A percentile compares a stretch with the other conserved stretches of the same genome.
Conservation (phyloP, 768 basidiomycete genomes). For the Boletus subparvulus region DNA sequence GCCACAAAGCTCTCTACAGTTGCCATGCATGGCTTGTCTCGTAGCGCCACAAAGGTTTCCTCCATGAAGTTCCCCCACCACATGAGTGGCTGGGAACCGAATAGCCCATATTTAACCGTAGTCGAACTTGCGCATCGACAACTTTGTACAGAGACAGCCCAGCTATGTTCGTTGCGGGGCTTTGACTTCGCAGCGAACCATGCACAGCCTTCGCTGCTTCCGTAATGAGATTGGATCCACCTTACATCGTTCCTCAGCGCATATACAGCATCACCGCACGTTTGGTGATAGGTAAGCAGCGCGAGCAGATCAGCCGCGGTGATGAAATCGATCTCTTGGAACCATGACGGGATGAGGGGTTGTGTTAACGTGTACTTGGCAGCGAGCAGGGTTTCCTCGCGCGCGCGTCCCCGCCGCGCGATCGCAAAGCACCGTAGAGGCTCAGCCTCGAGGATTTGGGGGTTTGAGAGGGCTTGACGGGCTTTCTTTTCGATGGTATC, state of each 20-base stretch:
- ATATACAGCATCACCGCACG: slow-evolving; percentile 13
- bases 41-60: slow-evolving; percentile 3
- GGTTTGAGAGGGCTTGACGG: slow-evolving; percentile 20
- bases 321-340: slow-evolving; percentile 29
- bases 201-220: neutral
- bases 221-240: slow-evolving; percentile 18
- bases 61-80: slow-evolving; percentile 26
- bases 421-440: slow-evolving; percentile 34
- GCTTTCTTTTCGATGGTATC: slow-evolving; percentile 15
- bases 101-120: neutral
- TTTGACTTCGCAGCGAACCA: neutral
- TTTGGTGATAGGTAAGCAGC: slow-evolving; percentile 22
- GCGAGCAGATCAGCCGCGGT: slow-evolving; percentile 26
- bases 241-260: neutral
- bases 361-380: slow-evolving; percentile 29
- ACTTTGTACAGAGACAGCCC: neutral
- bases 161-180: no score
- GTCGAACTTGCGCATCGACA: neutral
- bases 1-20: slow-evolving; percentile 1
- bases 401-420: slow-evolving; percentile 25
- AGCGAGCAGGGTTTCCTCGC: slow-evolving; percentile 26
- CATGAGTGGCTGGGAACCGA: neutral
- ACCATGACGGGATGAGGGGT: slow-evolving; percentile 22
- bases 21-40: slow-evolving; percentile 20
- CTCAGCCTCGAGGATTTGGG: slow-evolving; percentile 16